phyloP scores from a whole-genome alignment of 2,329 filamentous ascomycete genomes.

The Claviceps fusiformis region DNA sequence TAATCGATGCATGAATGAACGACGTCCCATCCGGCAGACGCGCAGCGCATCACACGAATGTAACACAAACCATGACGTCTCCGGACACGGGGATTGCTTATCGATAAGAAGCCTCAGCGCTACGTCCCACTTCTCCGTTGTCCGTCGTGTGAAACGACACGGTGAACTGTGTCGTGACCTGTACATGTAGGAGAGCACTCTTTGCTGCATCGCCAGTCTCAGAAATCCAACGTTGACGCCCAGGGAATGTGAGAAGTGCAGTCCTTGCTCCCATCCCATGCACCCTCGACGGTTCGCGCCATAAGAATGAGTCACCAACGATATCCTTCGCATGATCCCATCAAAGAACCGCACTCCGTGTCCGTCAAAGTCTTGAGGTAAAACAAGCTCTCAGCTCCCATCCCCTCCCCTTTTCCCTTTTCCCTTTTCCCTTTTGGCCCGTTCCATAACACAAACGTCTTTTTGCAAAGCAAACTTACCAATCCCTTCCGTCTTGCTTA shows the following conservation, averaged over 20 bases:
- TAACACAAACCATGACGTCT: neutral
- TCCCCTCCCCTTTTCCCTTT: too few species aligned
- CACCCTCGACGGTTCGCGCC: too few species aligned
- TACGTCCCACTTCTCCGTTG: neutral
- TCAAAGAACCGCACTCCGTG: conserved; percentile 66
- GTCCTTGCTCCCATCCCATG: neutral
- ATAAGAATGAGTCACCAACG: conserved; percentile 42
- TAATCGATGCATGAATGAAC: neutral
- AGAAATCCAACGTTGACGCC: too few species aligned
- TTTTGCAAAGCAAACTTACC: neutral
- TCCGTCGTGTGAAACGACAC: too few species aligned
- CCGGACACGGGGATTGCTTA: neutral
- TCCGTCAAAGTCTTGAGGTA: conserved; percentile 67
- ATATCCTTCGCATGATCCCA: conserved; percentile 40
- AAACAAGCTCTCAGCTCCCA: conserved; percentile 11
- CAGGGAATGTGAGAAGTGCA: too few species aligned
- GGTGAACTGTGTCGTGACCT: too few species aligned
- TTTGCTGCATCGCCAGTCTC: neutral
- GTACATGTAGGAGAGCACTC: neutral
- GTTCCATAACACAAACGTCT: neutral
- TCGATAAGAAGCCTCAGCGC: conserved; percentile 4
- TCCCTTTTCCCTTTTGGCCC: neutral
- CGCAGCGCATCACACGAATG: neutral
- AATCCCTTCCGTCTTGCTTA: neutral
- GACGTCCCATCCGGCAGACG: too few species aligned